Conservation (phyloP, 2,329 filamentous ascomycete genomes). For the Trichoderma polysporum region DNA sequence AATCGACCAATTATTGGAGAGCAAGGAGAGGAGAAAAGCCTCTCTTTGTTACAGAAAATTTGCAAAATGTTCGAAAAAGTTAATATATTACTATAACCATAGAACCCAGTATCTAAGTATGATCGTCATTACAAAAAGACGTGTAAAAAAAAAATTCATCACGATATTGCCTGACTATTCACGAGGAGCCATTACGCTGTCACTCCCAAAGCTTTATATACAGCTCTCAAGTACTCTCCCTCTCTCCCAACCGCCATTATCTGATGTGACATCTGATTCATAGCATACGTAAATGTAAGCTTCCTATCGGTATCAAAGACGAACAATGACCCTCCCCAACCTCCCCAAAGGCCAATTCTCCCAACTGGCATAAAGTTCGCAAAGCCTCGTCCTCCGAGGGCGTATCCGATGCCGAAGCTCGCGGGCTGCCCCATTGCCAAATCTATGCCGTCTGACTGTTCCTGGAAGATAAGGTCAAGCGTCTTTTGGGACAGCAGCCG, state of each 20-base stretch:
- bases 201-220: slow-evolving; percentile 9
- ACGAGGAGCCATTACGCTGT: not conserved
- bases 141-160: not conserved
- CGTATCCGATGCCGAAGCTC: slow-evolving; percentile 44
- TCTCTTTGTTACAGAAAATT: not conserved
- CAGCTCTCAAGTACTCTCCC: not conserved
- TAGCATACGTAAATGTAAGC: slow-evolving; percentile 45
- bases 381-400: not conserved
- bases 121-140: no score
- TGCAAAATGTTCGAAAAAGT: not conserved
- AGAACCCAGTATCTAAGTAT: no score
- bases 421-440: slow-evolving; percentile 36
- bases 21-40: not conserved
- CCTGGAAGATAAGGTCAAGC: slow-evolving; percentile 45
- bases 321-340: slow-evolving; percentile 45
- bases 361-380: slow-evolving; percentile 30
- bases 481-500: slow-evolving; percentile 41
- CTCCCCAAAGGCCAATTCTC: slow-evolving; percentile 41
- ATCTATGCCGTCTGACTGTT: slow-evolving; percentile 44
- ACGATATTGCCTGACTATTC: not conserved
- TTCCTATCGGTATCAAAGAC: slow-evolving; percentile 44
- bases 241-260: not conserved
- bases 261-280: slow-evolving; percentile 30
- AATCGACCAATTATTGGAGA: slow-evolving; percentile 3
- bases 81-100: no score